A percentile compares a stretch with the other conserved stretches of the same genome.
phyloP scores from a whole-genome alignment of 306 rosid species.

The Cicer yamashitae region DNA sequence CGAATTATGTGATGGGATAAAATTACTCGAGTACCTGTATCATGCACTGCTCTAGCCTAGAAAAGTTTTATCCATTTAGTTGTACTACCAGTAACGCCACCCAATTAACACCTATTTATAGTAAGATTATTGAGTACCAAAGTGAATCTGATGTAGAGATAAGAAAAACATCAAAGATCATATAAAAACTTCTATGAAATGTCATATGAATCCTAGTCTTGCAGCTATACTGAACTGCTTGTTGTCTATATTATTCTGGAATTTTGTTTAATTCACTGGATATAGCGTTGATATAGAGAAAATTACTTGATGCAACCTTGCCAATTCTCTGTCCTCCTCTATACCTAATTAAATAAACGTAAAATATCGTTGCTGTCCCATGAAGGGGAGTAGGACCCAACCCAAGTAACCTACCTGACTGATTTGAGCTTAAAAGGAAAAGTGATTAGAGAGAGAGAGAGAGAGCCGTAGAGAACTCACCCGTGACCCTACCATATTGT shows the following conservation, averaged over 20 bases:
- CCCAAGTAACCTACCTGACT: constrained; percentile 12
- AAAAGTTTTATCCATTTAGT: constrained; percentile 23
- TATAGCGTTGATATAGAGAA: background rate
- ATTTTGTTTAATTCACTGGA: background rate
- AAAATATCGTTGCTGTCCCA: background rate
- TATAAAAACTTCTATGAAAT: background rate
- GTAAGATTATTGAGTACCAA: constrained; percentile 1
- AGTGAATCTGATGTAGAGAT: constrained; percentile 14
- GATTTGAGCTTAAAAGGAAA: background rate
- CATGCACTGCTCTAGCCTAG: background rate
- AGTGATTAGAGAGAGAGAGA: background rate
- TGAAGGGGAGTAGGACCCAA: constrained; percentile 1
- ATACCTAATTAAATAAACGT: constrained; percentile 1
- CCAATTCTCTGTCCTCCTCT: background rate
- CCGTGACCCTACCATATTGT: background rate
- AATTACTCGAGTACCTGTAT: background rate
- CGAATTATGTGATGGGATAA: background rate
- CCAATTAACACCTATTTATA: background rate
- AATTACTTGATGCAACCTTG: constrained; percentile 11
- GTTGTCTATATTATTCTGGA: background rate
- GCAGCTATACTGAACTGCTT: constrained; percentile 4
- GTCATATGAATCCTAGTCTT: constrained; percentile 1
- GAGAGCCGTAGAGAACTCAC: background rate
- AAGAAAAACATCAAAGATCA: background rate
- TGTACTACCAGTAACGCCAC: background rate